These are phyloP conservation scores for Protomyces arabidopsidicola DNA, from an alignment of 1,139 yeast species.

Conservation along the genomic window DNA sequence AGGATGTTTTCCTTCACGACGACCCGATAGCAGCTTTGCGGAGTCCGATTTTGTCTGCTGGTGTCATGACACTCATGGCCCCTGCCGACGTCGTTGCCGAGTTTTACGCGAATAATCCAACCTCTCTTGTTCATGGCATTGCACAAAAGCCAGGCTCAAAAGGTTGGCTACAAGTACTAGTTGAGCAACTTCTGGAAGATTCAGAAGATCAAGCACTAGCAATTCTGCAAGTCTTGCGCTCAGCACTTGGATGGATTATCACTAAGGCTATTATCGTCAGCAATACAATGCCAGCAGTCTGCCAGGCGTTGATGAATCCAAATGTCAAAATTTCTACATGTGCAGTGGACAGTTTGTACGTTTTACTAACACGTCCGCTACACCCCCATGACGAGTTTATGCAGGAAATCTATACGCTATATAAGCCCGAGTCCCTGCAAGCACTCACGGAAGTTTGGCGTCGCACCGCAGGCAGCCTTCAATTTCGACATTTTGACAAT, in stretches of 20 bases:
- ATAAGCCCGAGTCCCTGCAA: slow-evolving; percentile 63
- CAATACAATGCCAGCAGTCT: slow-evolving; percentile 61
- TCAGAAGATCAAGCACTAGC: slow-evolving; percentile 51
- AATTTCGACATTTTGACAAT: slow-evolving; percentile 46
- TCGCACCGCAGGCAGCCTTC: slow-evolving; percentile 60
- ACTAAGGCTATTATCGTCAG: slow-evolving; percentile 55
- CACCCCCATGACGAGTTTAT: slow-evolving; percentile 66
- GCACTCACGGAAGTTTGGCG: slow-evolving; percentile 63
- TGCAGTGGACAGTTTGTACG: slow-evolving; percentile 87
- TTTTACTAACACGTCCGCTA: slow-evolving; percentile 78
- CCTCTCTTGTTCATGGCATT: slow-evolving; percentile 67
- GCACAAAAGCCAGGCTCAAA: slow-evolving; percentile 51
- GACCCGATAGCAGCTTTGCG: slow-evolving; percentile 85
- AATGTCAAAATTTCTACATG: slow-evolving; percentile 67
- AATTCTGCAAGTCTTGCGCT: slow-evolving; percentile 74
- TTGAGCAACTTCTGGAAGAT: slow-evolving; percentile 41
- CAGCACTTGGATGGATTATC: slow-evolving; percentile 87
- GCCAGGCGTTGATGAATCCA: slow-evolving; percentile 57
- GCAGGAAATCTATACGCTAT: slow-evolving; percentile 73
- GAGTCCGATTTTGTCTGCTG: slow-evolving; percentile 67
- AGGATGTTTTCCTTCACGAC: slow-evolving; percentile 87
- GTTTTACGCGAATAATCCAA: slow-evolving; percentile 45
- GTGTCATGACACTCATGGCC: slow-evolving; percentile 41
- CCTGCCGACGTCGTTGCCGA: slow-evolving; percentile 78
- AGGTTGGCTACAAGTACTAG: slow-evolving; percentile 88